Evolutionary conservation across 2,329 filamentous ascomycete species (phyloP).

Genomic region (Xylaria sp.): DNA sequence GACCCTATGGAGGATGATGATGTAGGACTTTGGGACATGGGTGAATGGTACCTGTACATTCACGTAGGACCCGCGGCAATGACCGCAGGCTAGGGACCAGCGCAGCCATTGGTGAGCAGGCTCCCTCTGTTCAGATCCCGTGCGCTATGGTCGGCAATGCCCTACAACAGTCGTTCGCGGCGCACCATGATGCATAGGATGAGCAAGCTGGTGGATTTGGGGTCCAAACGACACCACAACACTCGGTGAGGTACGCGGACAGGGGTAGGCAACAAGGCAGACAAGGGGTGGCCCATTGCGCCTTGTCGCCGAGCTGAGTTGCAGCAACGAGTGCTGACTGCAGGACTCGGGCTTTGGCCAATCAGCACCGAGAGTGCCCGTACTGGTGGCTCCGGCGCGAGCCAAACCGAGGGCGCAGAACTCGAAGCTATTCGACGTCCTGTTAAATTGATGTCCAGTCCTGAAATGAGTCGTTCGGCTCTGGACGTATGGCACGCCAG

Average conservation of each 20-base stretch:
- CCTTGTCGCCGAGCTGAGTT: constrained; percentile 51
- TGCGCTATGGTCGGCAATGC: constrained; percentile 47
- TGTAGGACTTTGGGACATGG: constrained; percentile 50
- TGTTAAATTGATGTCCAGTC: constrained; percentile 37
- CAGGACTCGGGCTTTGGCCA: constrained; percentile 50
- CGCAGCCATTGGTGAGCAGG: constrained; percentile 47
- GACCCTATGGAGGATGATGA: constrained; percentile 46
- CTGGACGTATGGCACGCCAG: constrained; percentile 46
- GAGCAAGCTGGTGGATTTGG: constrained; percentile 48
- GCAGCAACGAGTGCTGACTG: constrained; percentile 49
- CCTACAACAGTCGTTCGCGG: constrained; percentile 46
- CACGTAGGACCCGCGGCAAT: constrained; percentile 48
- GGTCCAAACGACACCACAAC: constrained; percentile 47
- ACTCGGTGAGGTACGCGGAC: constrained; percentile 50
- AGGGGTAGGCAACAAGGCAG: constrained; percentile 53
- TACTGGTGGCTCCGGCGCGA: constrained; percentile 37
- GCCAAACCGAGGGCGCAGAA: constrained; percentile 39
- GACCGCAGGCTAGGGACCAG: constrained; percentile 44
- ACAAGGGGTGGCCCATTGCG: constrained; percentile 48
- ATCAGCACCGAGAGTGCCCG: constrained; percentile 43
- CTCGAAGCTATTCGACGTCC: constrained; percentile 42
- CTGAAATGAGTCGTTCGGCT: constrained; percentile 43
- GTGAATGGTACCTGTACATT: constrained; percentile 46
- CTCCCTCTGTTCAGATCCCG: constrained; percentile 45
- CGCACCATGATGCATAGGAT: constrained; percentile 48